Evolutionary conservation across 2,329 filamentous ascomycete genomes (phyloP), one percentile per base, ranked within the genome.

Genomic region (Fusarium falciforme): DNA sequence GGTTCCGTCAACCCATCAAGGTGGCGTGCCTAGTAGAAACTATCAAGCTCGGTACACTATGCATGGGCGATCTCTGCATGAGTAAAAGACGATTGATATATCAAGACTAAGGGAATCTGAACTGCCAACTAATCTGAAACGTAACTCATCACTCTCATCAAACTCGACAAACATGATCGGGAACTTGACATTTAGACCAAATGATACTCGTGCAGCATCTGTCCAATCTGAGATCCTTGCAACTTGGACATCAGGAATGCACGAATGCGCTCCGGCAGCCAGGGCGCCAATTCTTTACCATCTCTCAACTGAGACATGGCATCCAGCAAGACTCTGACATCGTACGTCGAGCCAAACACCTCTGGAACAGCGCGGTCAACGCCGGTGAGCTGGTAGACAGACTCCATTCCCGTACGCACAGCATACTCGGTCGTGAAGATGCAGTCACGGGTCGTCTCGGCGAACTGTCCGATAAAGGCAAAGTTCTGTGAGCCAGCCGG

Each of bases 391-490:
- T 70, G 68, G 29, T 75, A 76, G 10, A 84, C 82, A 3, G 84
- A 82, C 75, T 84, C 80, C 79, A 84, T 83, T 27, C 80, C 83
- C 2, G 79, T 80, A 8, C 79, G 74, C 10, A 80, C 79, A 6
- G 80, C 82, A 70, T 85, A 85, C 61, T 85, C 70, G 9, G 72
- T 75, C 4, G 72, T 75, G 42, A 76, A 75, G 27, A 71, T 71
- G 69, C 59, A 61, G 40, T 71, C 69, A 9, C 69, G 62, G n/a
- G 69, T 71, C 20, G 69, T 71, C 55, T 71, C 69, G 22, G 69
- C 69, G 20, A 69, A 69, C 9, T 69, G 69, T 1, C 69, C 69
- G 35, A 71, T 69, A 25, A 71, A 71, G 42, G 66, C 69, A 69
- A 71, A 71, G 66, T 71, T 71, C 25, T 42, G 57, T 6, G 66